Conservation (phyloP, 2,329 filamentous ascomycete species). For the Stachybotrys chartarum region DNA sequence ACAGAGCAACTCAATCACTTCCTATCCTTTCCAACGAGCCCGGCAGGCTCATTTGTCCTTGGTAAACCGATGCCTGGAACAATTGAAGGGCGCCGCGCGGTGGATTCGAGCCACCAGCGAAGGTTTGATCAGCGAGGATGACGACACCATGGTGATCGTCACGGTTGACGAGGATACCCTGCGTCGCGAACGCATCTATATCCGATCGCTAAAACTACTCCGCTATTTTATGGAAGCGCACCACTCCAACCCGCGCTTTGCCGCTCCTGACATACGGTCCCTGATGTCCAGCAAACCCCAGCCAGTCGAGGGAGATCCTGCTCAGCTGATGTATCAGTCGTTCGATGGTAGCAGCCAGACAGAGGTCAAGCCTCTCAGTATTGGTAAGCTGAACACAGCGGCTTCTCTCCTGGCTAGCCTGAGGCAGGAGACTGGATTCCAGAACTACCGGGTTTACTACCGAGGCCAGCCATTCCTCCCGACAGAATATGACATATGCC, state of each 20-base stretch:
- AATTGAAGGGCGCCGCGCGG: slow-evolving; percentile 56
- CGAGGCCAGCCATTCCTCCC: slow-evolving; percentile 60
- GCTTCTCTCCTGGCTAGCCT: slow-evolving; percentile 62
- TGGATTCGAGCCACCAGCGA: slow-evolving; percentile 41
- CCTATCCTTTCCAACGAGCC: slow-evolving; percentile 41
- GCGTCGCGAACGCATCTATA: slow-evolving; percentile 52
- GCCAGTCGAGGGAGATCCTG: slow-evolving; percentile 52
- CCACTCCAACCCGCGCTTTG: slow-evolving; percentile 53
- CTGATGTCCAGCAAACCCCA: slow-evolving; percentile 44
- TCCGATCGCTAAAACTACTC: slow-evolving; percentile 61
- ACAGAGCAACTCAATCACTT: slow-evolving; percentile 42
- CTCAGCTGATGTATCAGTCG: slow-evolving; percentile 66
- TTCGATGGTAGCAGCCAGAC: slow-evolving; percentile 57
- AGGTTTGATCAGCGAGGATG: slow-evolving; percentile 33
- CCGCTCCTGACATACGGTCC: slow-evolving; percentile 48
- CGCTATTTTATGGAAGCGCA: slow-evolving; percentile 60
- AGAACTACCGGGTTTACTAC: slow-evolving; percentile 67
- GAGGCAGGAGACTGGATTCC: slow-evolving; percentile 63
- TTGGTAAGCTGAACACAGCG: slow-evolving; percentile 65
- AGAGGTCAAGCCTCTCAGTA: slow-evolving; percentile 52
- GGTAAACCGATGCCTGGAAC: slow-evolving; percentile 65
- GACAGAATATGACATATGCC: slow-evolving; percentile 48
- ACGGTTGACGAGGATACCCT: slow-evolving; percentile 38
- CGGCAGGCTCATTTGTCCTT: slow-evolving; percentile 60
- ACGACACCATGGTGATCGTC: slow-evolving; percentile 46